Evolutionary conservation across 768 basidiomycete genomes (phyloP).

Genomic region (Phlegmacium glaucopus): DNA sequence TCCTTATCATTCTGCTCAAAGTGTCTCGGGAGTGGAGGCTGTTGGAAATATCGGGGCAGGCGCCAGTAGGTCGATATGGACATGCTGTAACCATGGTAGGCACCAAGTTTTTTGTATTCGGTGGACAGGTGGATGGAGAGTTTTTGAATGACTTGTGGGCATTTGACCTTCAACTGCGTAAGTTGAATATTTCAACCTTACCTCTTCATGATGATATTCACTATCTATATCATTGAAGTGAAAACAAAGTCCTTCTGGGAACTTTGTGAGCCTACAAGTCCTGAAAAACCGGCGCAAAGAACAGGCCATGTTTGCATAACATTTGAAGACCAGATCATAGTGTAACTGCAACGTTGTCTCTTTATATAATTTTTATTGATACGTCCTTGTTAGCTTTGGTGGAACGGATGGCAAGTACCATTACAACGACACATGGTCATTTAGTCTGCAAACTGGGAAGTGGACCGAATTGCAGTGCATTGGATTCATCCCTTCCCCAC

Average conservation of each 20-base stretch:
- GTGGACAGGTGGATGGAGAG: conserved; percentile 92
- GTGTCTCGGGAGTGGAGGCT: conserved; percentile 95
- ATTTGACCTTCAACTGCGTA: conserved; percentile 93
- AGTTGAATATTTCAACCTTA: conserved; percentile 26
- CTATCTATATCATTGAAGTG: conserved; percentile 42
- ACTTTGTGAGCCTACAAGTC: conserved; percentile 55
- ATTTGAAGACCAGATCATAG: conserved; percentile 75
- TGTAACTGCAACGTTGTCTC: conserved; percentile 41
- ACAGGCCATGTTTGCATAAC: conserved; percentile 92
- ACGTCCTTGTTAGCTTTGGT: conserved; percentile 68
- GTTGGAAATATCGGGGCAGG: conserved; percentile 70
- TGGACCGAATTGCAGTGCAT: conserved; percentile 97
- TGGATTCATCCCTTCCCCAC: conserved; percentile 91
- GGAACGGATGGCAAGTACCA: conserved; percentile 99
- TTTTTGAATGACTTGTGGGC: conserved; percentile 96
- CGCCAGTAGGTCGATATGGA: conserved; percentile 89
- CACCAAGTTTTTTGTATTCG: conserved; percentile 91
- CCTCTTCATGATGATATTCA: conserved; percentile 4
- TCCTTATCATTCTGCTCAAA: conserved; percentile 26
- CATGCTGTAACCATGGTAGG: conserved; percentile 93
- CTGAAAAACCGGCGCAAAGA: conserved; percentile 71
- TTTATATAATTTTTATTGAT: neutral
- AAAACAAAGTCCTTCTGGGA: conserved; percentile 87
- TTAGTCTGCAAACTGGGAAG: conserved; percentile 70
- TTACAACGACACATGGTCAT: conserved; percentile 99